Base-by-base conservation (phyloP, 495 filamentous ascomycete genomes). In the Beverwykella pulmonaria region DNA sequence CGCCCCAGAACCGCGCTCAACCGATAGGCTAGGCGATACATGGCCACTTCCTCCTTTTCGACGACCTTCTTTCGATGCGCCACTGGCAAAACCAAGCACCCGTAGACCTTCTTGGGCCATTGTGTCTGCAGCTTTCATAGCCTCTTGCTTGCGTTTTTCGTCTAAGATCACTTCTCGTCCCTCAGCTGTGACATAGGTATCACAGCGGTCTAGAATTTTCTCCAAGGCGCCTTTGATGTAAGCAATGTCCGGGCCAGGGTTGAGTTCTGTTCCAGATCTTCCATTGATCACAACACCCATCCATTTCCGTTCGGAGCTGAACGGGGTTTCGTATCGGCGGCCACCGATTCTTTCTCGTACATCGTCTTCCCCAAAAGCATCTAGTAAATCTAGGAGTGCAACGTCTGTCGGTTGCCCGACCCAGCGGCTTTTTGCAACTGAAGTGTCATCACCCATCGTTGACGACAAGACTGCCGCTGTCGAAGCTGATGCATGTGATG, bases 271-370 rank as follows among this genome's bases (percentile, higher is more conserved):
- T 15, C 54, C 61, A 14, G 64, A 79, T 56, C 73, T 75, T 32
- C 80, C 75, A 59, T 77, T 73, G 59, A 96, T 92, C 1, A 90
- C 86, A 15, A 96, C 92, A 34, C 94, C 94, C 94, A 98, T 99
- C 93, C 94, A 99, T 77, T 97, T 99, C 50, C 92, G 86, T 71
- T 97, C 93, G 0, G 94, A 98, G 73, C 92, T 97, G 74, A 99
- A 99, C 0, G 94, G 93, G 1, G 90, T 92, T 73, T 98, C 94
- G 23, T 86, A 84, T 19, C 87, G 84, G 34, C 92, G 87, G 29
- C 83, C 84, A 39, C 91, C 90, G 58, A 96, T 87, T 15, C 89
- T 86, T 39, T 96, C 90, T 48, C 94, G 86, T 22, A 93, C 86
- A 78, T 99, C 94, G 52, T 93, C 89, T 72, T 97, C 92, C 25